Conservation (phyloP, 495 filamentous ascomycete species). For the Hypoxylon crocopeplum region DNA sequence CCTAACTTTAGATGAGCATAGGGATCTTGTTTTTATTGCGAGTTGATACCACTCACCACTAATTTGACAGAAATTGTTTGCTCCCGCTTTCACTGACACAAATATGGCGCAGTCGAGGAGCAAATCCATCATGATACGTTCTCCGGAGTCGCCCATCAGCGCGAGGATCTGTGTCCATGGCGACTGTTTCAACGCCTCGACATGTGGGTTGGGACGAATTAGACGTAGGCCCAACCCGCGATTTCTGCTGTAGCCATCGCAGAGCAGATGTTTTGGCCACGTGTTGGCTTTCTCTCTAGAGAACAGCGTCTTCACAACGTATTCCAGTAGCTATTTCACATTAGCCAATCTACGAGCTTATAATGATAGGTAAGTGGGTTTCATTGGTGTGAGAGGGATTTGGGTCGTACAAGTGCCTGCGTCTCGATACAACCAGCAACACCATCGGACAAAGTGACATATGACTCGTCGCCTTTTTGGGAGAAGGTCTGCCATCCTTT, state of each 20-base stretch:
- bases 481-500: constrained; percentile 72
- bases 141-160: constrained; percentile 77
- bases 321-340: constrained; percentile 76
- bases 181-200: constrained; percentile 68
- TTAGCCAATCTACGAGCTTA: constrained; percentile 33
- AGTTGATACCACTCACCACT: constrained; percentile 63
- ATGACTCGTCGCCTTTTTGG: constrained; percentile 62
- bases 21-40: background rate
- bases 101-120: constrained; percentile 84
- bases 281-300: constrained; percentile 55
- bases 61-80: constrained; percentile 75
- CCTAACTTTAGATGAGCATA: constrained; percentile 28
- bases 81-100: constrained; percentile 60
- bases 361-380: background rate
- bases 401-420: constrained; percentile 38
- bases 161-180: constrained; percentile 76
- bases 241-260: constrained; percentile 71
- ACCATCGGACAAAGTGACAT: constrained; percentile 59
- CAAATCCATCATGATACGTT: constrained; percentile 81
- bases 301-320: constrained; percentile 79
- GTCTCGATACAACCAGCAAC: constrained; percentile 46
- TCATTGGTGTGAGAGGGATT: constrained; percentile 4
- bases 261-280: constrained; percentile 76
- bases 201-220: constrained; percentile 71
- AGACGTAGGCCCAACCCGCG: constrained; percentile 55